Evolutionary conservation across 1,139 yeast genomes (phyloP).

Genomic region (Debaryomyces coudertii): DNA sequence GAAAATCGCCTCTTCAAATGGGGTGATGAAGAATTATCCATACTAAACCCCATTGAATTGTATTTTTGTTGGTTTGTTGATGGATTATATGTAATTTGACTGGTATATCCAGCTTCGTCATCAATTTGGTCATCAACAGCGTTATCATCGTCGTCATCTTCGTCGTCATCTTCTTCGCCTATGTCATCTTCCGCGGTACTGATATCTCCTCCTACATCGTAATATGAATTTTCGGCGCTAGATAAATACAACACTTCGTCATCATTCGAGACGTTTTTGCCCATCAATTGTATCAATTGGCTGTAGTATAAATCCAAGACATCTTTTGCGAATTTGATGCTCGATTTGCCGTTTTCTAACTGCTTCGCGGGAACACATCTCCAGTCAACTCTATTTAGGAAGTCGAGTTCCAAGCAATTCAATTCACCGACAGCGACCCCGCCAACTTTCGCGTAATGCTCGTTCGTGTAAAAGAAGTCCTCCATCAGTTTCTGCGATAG

Average conservation of each 20-base stretch:
- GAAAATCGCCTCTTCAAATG: conserved; percentile 35
- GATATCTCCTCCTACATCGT: conserved; percentile 11
- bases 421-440: conserved; percentile 87
- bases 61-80: conserved; percentile 20
- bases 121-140: conserved; percentile 13
- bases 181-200: too few species aligned
- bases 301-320: conserved; percentile 62
- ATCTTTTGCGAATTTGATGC: conserved; percentile 41
- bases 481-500: conserved; percentile 91
- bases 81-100: conserved; percentile 9
- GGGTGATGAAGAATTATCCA: conserved; percentile 40
- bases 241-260: conserved; percentile 14
- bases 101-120: conserved; percentile 15
- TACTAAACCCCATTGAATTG: conserved; percentile 30
- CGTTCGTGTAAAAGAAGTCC: conserved; percentile 91
- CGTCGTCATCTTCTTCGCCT: conserved; percentile 9
- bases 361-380: conserved; percentile 47
- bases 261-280: conserved; percentile 33
- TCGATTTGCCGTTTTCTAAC: conserved; percentile 27
- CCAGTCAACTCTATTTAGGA: conserved; percentile 79
- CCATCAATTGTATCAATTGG: conserved; percentile 66
- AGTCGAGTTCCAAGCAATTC: conserved; percentile 86
- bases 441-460: conserved; percentile 94
- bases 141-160: conserved; percentile 1
- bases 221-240: conserved; percentile 3